Conservation (phyloP, 352 stramenopile genomes). For the Pythium pyrilobum region DNA sequence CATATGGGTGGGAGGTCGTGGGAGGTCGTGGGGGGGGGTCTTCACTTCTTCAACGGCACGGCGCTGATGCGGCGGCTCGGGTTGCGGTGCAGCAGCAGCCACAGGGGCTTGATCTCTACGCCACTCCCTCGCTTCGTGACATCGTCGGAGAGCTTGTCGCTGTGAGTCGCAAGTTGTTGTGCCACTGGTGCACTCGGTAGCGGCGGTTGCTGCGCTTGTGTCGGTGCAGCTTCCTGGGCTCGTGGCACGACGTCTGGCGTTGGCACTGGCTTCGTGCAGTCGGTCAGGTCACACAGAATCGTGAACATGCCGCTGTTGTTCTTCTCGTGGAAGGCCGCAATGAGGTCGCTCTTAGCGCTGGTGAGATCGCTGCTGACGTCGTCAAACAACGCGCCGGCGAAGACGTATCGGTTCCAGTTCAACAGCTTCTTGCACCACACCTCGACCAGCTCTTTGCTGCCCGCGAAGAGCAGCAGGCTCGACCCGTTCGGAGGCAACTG, state of each 20-base stretch:
- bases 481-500: conserved; percentile 9
- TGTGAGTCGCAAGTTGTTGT: too few species aligned
- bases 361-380: conserved; percentile 15
- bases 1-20: too few species aligned
- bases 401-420: conserved; percentile 74
- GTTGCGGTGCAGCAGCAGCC: conserved; percentile 14
- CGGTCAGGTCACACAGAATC: conserved; percentile 5
- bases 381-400: conserved; percentile 14
- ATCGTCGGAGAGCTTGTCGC: background rate
- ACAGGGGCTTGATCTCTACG: conserved; percentile 14
- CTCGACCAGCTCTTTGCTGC: conserved; percentile 42
- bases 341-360: conserved; percentile 22
- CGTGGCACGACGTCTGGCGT: too few species aligned
- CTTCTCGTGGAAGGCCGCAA: conserved; percentile 27
- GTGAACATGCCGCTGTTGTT: conserved; percentile 19
- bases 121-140: background rate
- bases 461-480: conserved; percentile 43
- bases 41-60: conserved; percentile 11
- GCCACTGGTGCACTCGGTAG: too few species aligned
- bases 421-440: conserved; percentile 47
- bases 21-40: too few species aligned
- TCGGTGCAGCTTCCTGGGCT: too few species aligned
- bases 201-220: too few species aligned
- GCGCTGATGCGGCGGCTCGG: conserved; percentile 17
- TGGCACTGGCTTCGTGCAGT: background rate